Evolutionary conservation across 805 yeast genomes (phyloP).

Genomic region (Monosporozyma unispora): DNA sequence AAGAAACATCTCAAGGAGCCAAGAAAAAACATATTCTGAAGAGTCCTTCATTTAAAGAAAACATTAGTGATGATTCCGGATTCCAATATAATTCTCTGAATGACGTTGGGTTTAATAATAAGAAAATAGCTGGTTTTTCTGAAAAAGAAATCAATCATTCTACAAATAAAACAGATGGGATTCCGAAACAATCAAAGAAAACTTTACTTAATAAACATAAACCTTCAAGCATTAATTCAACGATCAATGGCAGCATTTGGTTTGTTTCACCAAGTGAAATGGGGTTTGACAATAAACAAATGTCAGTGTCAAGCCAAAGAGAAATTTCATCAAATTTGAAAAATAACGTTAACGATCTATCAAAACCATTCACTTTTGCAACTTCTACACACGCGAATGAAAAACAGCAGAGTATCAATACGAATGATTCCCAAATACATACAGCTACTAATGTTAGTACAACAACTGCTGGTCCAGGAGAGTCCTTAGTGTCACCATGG

Average conservation of each 20-base stretch:
- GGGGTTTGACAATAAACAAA: not conserved
- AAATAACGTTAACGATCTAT: not conserved
- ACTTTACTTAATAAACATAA: not conserved
- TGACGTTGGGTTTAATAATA: no score
- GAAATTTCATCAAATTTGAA: slow-evolving; percentile 1
- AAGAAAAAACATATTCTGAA: not conserved
- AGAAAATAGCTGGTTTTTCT: no score
- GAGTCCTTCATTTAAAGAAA: no score
- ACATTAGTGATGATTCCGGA: no score
- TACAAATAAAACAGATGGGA: no score
- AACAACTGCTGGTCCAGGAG: not conserved
- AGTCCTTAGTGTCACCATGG: not conserved
- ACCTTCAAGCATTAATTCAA: not conserved
- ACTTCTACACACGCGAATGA: not conserved
- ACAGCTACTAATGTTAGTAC: not conserved
- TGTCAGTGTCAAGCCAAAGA: slow-evolving; percentile 1
- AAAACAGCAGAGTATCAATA: not conserved
- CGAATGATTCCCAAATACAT: not conserved
- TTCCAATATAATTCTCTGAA: no score
- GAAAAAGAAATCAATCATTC: no score
- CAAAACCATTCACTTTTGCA: not conserved
- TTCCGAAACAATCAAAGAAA: not conserved
- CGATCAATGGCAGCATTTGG: not conserved
- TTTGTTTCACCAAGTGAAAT: not conserved
- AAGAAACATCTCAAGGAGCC: not conserved